A percentile compares a stretch with the other conserved stretches of the same genome.
Evolutionary conservation across 139 green algal genomes (phyloP).

Genomic region (Tetratostichococcus sp.): DNA sequence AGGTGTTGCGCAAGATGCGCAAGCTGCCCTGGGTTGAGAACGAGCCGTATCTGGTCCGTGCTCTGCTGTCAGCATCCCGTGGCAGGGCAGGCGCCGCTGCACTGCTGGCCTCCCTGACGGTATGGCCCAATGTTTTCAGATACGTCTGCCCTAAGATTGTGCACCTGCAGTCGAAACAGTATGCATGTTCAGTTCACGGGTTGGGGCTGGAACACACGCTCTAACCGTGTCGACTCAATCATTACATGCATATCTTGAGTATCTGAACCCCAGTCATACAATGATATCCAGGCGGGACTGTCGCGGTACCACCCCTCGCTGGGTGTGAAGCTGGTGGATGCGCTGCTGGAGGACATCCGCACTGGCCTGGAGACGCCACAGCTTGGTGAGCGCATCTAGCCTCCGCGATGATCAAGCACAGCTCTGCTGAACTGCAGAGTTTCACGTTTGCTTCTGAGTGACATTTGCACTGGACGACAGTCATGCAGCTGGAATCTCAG

Average conservation of each 20-base stretch:
- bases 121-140: too few relatives aligned
- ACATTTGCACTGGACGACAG: too few relatives aligned
- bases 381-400: constrained; percentile 3
- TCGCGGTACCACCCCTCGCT: constrained; percentile 76
- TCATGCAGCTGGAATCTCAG: too few relatives aligned
- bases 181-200: too few relatives aligned
- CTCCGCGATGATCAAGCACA: too few relatives aligned
- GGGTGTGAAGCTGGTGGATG: constrained; percentile 71
- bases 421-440: neutral
- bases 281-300: constrained; percentile 29
- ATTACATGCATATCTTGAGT: too few relatives aligned
- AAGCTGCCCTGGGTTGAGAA: constrained; percentile 75
- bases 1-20: constrained; percentile 82
- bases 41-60: constrained; percentile 79
- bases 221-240: too few relatives aligned
- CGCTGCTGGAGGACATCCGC: constrained; percentile 82
- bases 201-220: too few relatives aligned
- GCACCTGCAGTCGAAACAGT: too few relatives aligned
- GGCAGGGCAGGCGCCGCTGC: constrained; percentile 62
- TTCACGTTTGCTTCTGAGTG: too few relatives aligned
- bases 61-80: constrained; percentile 71
- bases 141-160: too few relatives aligned
- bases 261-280: too few relatives aligned
- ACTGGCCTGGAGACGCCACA: constrained; percentile 60
- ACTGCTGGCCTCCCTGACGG: constrained; percentile 65